Evolutionary conservation across 257 asterid genomes (phyloP).

Genomic region (Ocimum tenuiflorum): DNA sequence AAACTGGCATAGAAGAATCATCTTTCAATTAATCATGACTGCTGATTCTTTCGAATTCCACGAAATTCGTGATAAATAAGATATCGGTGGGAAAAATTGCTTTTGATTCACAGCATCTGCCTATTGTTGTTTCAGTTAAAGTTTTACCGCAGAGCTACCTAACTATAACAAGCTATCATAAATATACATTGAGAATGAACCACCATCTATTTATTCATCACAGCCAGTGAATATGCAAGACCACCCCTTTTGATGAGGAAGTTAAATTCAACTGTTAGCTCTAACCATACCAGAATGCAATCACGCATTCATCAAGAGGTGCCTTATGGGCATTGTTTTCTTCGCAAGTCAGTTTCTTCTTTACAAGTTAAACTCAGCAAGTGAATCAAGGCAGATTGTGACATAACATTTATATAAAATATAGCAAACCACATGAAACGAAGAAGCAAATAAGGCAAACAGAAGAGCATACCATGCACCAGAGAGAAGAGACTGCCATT

Average conservation of each 20-base stretch:
- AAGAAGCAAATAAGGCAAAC: background rate
- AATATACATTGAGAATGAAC: background rate
- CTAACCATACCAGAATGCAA: background rate
- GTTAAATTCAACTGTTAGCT: background rate
- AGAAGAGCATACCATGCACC: slow-evolving; percentile 55
- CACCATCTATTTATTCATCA: background rate
- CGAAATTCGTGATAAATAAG: no score
- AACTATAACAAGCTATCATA: background rate
- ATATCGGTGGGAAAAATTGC: no score
- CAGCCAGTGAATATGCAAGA: background rate
- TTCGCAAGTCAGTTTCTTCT: no score
- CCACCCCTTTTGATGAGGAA: no score
- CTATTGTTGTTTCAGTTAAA: background rate
- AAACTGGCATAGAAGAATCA: background rate
- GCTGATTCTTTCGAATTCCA: background rate
- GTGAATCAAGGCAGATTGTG: no score
- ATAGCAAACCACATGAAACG: background rate
- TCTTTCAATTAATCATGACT: background rate
- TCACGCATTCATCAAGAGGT: background rate
- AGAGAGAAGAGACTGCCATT: slow-evolving; percentile 96
- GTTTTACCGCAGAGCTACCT: no score
- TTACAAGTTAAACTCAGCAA: no score
- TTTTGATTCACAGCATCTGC: background rate
- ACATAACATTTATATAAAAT: background rate
- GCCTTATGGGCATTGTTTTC: no score